A percentile compares a stretch with the other conserved stretches of the same genome.
These are phyloP conservation scores for Pleoardoris graminearum DNA, from an alignment of 2,329 filamentous ascomycete genomes.

Conservation along the genomic window DNA sequence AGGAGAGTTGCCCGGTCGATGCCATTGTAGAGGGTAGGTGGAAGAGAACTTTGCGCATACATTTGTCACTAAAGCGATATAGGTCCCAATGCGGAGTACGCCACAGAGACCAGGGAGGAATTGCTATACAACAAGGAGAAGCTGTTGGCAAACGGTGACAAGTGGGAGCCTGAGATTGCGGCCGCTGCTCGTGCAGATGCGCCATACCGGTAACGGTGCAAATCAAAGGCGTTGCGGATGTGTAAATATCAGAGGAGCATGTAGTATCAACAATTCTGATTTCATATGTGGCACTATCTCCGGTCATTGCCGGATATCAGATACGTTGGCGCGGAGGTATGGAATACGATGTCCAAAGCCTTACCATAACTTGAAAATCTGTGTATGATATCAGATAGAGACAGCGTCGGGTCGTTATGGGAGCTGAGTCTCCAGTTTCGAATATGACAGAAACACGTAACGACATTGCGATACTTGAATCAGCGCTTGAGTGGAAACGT, in stretches of 20 bases:
- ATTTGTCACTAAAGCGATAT: constrained; percentile 19
- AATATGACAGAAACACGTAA: background rate
- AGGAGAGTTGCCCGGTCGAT: constrained; percentile 98
- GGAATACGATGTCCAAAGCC: no score
- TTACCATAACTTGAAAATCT: no score
- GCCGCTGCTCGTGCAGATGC: constrained; percentile 90
- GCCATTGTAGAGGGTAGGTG: constrained; percentile 76
- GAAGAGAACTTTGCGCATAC: background rate
- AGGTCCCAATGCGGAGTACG: constrained; percentile 74
- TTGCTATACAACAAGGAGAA: constrained; percentile 98
- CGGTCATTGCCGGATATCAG: background rate
- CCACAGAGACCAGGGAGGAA: constrained; percentile 83
- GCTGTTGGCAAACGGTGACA: constrained; percentile 71
- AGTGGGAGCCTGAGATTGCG: constrained; percentile 95
- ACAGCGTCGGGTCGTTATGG: no score
- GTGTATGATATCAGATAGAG: no score
- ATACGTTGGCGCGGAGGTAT: no score
- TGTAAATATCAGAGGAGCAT: constrained; percentile 40
- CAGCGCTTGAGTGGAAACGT: no score
- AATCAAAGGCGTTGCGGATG: constrained; percentile 13
- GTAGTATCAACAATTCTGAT: constrained; percentile 23
- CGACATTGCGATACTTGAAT: background rate
- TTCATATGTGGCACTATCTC: constrained; percentile 23
- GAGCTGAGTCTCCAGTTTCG: no score
- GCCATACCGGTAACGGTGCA: constrained; percentile 60